Conservation (phyloP, 805 yeast genomes). For the Metschnikowia rubicola region DNA sequence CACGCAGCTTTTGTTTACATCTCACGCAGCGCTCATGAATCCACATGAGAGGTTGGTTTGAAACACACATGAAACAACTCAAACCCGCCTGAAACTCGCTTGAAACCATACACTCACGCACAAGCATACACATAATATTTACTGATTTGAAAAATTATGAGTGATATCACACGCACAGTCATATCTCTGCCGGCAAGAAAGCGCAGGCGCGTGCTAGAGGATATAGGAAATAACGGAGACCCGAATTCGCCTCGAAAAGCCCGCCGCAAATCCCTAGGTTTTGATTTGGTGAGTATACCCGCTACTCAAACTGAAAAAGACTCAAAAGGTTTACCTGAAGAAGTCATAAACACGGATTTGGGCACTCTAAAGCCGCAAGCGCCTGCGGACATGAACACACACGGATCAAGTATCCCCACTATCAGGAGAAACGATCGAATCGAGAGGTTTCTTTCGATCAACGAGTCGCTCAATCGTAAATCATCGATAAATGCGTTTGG, state of each 20-base stretch:
- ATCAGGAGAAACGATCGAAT: slow-evolving; percentile 9
- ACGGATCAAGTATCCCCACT: slow-evolving; percentile 15
- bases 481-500: slow-evolving; percentile 1
- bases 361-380: neutral
- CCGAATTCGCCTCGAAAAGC: slow-evolving; percentile 15
- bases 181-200: slow-evolving; percentile 6
- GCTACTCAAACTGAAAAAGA: neutral
- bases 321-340: neutral
- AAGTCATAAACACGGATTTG: neutral
- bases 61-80: slow-evolving; percentile 3
- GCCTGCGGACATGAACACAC: slow-evolving; percentile 3
- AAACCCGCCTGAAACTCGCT: slow-evolving; percentile 1
- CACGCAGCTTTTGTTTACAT: slow-evolving; percentile 1
- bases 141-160: neutral
- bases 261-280: slow-evolving; percentile 20
- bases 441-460: slow-evolving; percentile 13
- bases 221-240: slow-evolving; percentile 10
- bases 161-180: neutral
- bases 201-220: slow-evolving; percentile 20
- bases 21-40: neutral
- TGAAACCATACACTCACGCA: slow-evolving; percentile 1
- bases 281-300: slow-evolving; percentile 19
- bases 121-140: neutral
- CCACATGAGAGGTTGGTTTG: neutral
- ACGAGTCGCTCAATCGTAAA: slow-evolving; percentile 14